A percentile compares a stretch with the other conserved stretches of the same genome.
phyloP scores from a whole-genome alignment of 208 protist species.

The Leptomonas pyrrhocoris region DNA sequence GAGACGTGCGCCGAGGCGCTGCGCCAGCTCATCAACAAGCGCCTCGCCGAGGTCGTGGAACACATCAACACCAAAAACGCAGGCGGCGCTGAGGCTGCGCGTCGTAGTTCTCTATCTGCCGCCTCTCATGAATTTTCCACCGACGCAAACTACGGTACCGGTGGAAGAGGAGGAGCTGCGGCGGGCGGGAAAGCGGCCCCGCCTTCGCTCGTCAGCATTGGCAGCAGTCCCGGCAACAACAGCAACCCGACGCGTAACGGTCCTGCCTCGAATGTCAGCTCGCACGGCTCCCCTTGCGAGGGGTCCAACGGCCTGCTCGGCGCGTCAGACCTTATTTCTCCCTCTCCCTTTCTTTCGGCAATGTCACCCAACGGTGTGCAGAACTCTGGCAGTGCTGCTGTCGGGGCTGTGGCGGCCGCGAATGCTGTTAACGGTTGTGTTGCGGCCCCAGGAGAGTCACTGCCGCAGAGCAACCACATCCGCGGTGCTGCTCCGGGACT shows the following conservation, averaged over 20 bases:
- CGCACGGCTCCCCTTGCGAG: conserved; percentile 7
- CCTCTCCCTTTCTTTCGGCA: conserved; percentile 2
- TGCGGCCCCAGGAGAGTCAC: not conserved
- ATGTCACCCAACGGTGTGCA: not conserved
- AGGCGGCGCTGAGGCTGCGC: not conserved
- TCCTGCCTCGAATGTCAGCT: conserved; percentile 1
- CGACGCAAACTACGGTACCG: not conserved
- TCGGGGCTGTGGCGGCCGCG: not conserved
- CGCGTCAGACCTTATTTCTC: not conserved
- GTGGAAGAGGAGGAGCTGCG: not conserved
- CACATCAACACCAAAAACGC: conserved; percentile 20
- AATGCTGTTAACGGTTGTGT: not conserved
- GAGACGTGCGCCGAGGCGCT: conserved; percentile 72
- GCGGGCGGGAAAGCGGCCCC: not conserved
- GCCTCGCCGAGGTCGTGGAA: conserved; percentile 34
- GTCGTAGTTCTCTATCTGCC: not conserved
- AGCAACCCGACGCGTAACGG: not conserved
- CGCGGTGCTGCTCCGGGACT: not conserved
- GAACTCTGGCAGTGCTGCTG: not conserved
- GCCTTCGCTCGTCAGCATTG: not conserved
- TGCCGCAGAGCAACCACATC: not conserved
- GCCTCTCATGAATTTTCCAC: not conserved
- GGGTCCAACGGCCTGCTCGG: not conserved
- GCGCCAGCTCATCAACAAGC: conserved; percentile 60
- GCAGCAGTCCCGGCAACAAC: not conserved